A percentile compares a stretch with the other conserved stretches of the same genome.
phyloP scores from a whole-genome alignment of 2,329 filamentous ascomycete genomes.

The Alternaria sp. region DNA sequence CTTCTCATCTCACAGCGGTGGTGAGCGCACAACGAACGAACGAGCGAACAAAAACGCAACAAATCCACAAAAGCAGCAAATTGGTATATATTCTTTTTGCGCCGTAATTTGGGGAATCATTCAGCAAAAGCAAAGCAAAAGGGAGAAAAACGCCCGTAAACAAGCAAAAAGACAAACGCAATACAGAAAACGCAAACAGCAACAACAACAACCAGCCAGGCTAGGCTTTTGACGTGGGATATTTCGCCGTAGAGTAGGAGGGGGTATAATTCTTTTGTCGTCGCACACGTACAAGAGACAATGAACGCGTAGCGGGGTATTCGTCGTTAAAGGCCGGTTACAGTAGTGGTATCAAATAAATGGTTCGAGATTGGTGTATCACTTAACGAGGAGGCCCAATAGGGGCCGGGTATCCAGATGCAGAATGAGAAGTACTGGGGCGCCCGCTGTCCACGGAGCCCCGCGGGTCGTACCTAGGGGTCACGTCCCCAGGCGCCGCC shows the following conservation, averaged over 20 bases:
- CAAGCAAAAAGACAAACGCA: constrained; percentile 18
- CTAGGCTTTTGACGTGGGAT: constrained; percentile 41
- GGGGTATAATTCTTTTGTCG: constrained; percentile 52
- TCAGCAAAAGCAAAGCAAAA: constrained; percentile 32
- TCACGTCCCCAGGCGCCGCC: constrained; percentile 73
- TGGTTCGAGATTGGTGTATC: constrained; percentile 40
- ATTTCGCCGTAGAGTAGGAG: constrained; percentile 38
- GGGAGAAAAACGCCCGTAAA: constrained; percentile 19
- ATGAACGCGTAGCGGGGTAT: constrained; percentile 42
- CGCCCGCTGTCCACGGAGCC: constrained; percentile 90
- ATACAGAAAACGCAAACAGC: constrained; percentile 26
- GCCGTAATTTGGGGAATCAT: constrained; percentile 46
- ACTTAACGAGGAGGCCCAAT: constrained; percentile 88
- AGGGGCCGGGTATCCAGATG: constrained; percentile 94
- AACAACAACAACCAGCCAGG: constrained; percentile 39
- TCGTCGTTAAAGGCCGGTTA: constrained; percentile 45
- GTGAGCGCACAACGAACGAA: background rate
- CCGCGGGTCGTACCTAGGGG: constrained; percentile 81
- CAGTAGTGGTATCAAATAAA: constrained; percentile 38
- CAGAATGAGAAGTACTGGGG: constrained; percentile 93
- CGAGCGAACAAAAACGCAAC: constrained; percentile 5
- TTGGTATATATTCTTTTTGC: constrained; percentile 53
- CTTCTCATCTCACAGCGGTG: background rate
- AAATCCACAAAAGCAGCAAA: constrained; percentile 40
- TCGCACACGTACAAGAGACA: constrained; percentile 38